Evolutionary conservation across 805 yeast genomes (phyloP).

Genomic region (Candida incommunis): DNA sequence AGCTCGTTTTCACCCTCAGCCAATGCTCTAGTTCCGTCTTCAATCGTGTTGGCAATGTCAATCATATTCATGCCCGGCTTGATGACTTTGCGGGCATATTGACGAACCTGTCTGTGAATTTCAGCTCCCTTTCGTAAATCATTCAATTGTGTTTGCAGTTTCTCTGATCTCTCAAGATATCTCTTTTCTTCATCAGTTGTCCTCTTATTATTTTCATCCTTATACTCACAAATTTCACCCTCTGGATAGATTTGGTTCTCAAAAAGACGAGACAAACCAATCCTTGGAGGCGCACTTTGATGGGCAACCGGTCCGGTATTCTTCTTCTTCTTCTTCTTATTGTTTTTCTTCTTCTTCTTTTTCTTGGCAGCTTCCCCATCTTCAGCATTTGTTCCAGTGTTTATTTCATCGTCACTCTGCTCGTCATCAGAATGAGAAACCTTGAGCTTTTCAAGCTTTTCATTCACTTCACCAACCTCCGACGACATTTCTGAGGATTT

Average conservation of each 20-base stretch:
- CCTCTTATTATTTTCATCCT: constrained; percentile 52
- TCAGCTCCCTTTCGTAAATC: constrained; percentile 95
- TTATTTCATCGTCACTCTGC: neutral
- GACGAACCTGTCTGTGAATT: constrained; percentile 82
- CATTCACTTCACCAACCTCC: neutral
- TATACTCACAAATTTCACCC: constrained; percentile 77
- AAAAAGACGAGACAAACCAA: constrained; percentile 51
- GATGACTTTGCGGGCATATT: constrained; percentile 55
- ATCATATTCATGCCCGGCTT: constrained; percentile 88
- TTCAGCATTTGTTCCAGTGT: neutral
- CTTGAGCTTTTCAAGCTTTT: neutral
- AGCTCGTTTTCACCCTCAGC: constrained; percentile 44
- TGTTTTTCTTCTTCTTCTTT: neutral
- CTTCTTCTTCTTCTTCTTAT: neutral
- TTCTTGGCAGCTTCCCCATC: neutral
- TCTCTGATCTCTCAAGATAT: constrained; percentile 49
- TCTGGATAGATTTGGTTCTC: constrained; percentile 68
- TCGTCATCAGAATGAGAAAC: neutral
- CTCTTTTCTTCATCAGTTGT: constrained; percentile 80
- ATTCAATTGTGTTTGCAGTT: constrained; percentile 43
- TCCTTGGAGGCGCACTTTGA: constrained; percentile 34
- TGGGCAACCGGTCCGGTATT: constrained; percentile 13
- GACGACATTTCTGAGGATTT: neutral
- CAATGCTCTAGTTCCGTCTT: constrained; percentile 64
- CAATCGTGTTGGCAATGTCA: constrained; percentile 81